Evolutionary conservation across 192 early-diverging fungal species (phyloP).

Genomic region (Piromyces sp.): DNA sequence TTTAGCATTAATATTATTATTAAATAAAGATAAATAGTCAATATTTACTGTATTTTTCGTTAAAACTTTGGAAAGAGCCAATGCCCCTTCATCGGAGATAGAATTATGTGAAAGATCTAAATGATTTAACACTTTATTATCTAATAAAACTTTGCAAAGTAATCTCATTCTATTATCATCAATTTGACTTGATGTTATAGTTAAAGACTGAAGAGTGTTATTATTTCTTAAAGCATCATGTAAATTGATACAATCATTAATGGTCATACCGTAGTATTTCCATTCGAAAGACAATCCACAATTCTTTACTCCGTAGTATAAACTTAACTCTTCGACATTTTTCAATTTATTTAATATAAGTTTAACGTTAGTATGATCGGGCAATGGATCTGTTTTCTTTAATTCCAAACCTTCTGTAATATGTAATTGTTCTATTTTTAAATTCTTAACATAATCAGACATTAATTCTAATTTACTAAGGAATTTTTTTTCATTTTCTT

Average conservation of each 20-base stretch:
- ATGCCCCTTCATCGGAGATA: neutral
- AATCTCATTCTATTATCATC: neutral
- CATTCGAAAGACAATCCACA: neutral
- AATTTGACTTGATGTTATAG: neutral
- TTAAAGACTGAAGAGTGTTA: neutral
- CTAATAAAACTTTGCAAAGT: neutral
- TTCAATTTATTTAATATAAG: neutral
- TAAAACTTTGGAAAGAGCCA: neutral
- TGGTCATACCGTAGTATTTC: neutral
- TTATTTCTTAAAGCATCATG: neutral
- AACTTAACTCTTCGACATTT: neutral
- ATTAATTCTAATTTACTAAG: neutral
- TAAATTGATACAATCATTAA: neutral
- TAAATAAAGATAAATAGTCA: neutral
- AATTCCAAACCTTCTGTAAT: neutral
- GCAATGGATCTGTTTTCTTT: neutral
- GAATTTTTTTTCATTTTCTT: neutral
- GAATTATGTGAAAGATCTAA: neutral
- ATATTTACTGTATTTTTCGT: neutral
- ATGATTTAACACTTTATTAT: neutral
- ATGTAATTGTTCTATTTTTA: neutral
- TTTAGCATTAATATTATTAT: neutral
- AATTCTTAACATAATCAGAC: neutral
- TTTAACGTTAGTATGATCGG: neutral
- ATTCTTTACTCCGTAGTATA: neutral